These are phyloP conservation scores for Macrocybe gigantea DNA, from an alignment of 768 basidiomycete genomes.

Conservation along the genomic window DNA sequence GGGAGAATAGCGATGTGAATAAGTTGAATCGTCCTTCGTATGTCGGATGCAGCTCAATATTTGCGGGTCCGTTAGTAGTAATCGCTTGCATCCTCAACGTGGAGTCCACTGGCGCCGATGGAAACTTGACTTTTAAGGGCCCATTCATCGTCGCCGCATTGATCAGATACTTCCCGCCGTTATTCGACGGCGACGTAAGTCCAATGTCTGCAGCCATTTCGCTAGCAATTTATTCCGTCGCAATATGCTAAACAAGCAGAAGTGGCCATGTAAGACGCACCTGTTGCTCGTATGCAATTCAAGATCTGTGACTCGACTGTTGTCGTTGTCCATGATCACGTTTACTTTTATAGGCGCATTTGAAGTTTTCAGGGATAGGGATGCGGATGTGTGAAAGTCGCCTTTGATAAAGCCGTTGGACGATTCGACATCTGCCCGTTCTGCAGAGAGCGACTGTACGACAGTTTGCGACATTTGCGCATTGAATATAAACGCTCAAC, in stretches of 20 bases:
- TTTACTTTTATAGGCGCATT: slow-evolving; percentile 34
- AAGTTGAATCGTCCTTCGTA: slow-evolving; percentile 31
- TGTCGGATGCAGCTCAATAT: slow-evolving; percentile 23
- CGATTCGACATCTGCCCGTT: slow-evolving; percentile 12
- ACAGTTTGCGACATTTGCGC: neutral
- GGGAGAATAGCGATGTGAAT: slow-evolving; percentile 10
- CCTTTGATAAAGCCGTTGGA: slow-evolving; percentile 37
- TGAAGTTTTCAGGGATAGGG: slow-evolving; percentile 30
- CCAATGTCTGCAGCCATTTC: slow-evolving; percentile 22
- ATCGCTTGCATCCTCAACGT: slow-evolving; percentile 20
- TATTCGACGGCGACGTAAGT: slow-evolving; percentile 21
- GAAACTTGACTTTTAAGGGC: slow-evolving; percentile 21
- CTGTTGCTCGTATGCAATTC: slow-evolving; percentile 33
- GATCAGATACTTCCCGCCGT: slow-evolving; percentile 27
- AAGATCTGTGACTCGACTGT: slow-evolving; percentile 17
- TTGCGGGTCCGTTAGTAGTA: slow-evolving; percentile 29
- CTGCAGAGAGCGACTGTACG: slow-evolving; percentile 15
- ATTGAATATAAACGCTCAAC: slow-evolving; percentile 1
- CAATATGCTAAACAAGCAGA: neutral
- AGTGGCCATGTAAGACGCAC: slow-evolving; percentile 19
- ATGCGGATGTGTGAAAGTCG: slow-evolving; percentile 26
- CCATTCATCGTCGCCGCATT: slow-evolving; percentile 26
- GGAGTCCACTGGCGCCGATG: slow-evolving; percentile 29
- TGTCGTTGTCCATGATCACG: slow-evolving; percentile 28
- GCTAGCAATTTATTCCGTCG: slow-evolving; percentile 15